These are phyloP conservation scores for Chlorophyllum brunneum DNA, from an alignment of 768 basidiomycete genomes.

Conservation along the genomic window DNA sequence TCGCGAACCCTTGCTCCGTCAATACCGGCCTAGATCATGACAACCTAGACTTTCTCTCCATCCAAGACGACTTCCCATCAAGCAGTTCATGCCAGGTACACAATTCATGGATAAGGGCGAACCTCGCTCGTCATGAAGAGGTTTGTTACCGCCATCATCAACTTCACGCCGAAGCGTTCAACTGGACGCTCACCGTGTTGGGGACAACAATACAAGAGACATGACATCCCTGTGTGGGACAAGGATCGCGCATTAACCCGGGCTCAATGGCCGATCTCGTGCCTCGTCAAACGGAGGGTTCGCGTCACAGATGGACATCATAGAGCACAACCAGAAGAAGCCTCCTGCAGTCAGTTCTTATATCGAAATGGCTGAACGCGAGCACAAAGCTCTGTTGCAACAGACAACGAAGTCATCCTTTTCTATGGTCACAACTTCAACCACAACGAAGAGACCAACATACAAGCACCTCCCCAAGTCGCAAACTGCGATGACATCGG, in stretches of 20 bases:
- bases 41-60: conserved; percentile 6
- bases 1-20: conserved; percentile 1
- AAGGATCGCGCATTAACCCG: neutral
- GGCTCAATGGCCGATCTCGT: neutral
- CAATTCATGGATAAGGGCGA: neutral
- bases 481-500: neutral
- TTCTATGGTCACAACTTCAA: conserved; percentile 13
- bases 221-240: conserved; percentile 7
- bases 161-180: neutral
- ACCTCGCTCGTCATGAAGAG: neutral
- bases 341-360: conserved; percentile 5
- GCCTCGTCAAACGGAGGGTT: conserved; percentile 5
- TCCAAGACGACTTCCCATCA: neutral
- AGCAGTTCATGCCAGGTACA: conserved; percentile 4
- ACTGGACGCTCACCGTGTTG: conserved; percentile 7
- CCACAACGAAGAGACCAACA: conserved; percentile 13
- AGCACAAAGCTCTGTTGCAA: conserved; percentile 13
- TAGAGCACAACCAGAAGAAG: conserved; percentile 2
- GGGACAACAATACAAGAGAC: neutral
- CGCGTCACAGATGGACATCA: neutral
- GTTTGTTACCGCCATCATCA: neutral
- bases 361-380: conserved; percentile 9
- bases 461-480: neutral
- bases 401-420: conserved; percentile 1
- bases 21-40: conserved; percentile 4